Percentiles rank a stretch among this genome's conserved stretches.
These are phyloP conservation scores for Coix lacrymajobi DNA, from an alignment of 176 grass and related monocot species.

Conservation along the genomic window DNA sequence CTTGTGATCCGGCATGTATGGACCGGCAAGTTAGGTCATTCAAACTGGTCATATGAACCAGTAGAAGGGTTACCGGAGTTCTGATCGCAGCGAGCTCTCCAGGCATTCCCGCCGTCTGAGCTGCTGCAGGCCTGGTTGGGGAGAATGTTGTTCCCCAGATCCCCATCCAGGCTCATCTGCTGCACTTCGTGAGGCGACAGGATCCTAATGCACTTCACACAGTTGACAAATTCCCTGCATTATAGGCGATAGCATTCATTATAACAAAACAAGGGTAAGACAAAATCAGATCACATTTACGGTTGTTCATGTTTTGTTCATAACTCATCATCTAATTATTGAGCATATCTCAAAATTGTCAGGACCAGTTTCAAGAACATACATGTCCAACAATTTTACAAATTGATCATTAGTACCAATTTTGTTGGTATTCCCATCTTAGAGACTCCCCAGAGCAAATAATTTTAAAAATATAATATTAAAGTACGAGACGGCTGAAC, in stretches of 20 bases:
- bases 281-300: neutral
- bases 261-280: neutral
- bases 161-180: slow-evolving; percentile 79
- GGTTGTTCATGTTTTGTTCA: neutral
- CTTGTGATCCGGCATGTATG: neutral
- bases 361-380: neutral
- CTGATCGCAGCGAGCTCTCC: slow-evolving; percentile 66
- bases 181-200: slow-evolving; percentile 74
- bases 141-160: slow-evolving; percentile 50
- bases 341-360: neutral
- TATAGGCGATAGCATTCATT: neutral
- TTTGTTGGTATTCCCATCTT: neutral
- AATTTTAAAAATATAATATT: neutral
- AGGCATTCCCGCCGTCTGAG: slow-evolving; percentile 58
- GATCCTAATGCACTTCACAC: slow-evolving; percentile 65
- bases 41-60: slow-evolving; percentile 73
- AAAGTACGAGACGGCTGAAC: slow-evolving; percentile 14
- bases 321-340: neutral
- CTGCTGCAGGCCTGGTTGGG: slow-evolving; percentile 64
- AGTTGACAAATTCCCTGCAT: slow-evolving; percentile 77
- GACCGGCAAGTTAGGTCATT: slow-evolving; percentile 34
- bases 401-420: neutral
- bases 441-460: neutral
- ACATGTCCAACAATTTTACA: neutral
- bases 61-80: slow-evolving; percentile 74